Evolutionary conservation across 257 asterid genomes (phyloP), one percentile per base, ranked within the genome.

Genomic region (Eucommia ulmoides): DNA sequence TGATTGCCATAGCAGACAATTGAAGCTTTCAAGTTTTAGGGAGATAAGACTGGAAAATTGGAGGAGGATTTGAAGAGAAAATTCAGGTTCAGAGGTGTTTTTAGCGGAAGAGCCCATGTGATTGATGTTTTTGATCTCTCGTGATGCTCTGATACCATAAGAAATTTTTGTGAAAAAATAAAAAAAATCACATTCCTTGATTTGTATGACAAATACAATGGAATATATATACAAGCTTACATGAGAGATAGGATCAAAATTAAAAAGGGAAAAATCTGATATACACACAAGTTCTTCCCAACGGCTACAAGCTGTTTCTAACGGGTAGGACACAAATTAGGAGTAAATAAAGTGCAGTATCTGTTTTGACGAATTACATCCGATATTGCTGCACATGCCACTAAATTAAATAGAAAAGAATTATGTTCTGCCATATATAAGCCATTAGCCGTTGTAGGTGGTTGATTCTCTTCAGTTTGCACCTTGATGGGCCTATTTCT

Each of bases 401-500:
- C 12, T 5, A 29, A 5, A 29, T 29, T 29, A 29, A 5, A 7
- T 29, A 12, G 7, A 7, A 29, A 29, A 12, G 12, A 29, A 29
- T 29, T 29, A 29, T 7, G 7, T 29, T 12, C 12, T 29, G 7
- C 12, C 38, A 29, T 29, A 12, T 29, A 5, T 7, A 29, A 12
- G 12, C 12, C 12, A 12, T 29, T 12, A 29, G 12, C 38, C 38
- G 38, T 29, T 29, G 7, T 7, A 29, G 38, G 38, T 7, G 38
- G 7, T 29, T 29, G 38, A 12, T 29, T 29, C 38, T 12, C 12
- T 29, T 29, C 38, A 51, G 22, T 50, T 24, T 47, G 56, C 47
- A 11, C 42, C 53, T 57, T 18, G 22, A 38, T 58, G 56, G 58
- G 23, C 19, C 26, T 46, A 41, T 45, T 49, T 51, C n/a, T n/a